phyloP scores from a whole-genome alignment of 805 yeast species.

The Spathaspora arborariae region DNA sequence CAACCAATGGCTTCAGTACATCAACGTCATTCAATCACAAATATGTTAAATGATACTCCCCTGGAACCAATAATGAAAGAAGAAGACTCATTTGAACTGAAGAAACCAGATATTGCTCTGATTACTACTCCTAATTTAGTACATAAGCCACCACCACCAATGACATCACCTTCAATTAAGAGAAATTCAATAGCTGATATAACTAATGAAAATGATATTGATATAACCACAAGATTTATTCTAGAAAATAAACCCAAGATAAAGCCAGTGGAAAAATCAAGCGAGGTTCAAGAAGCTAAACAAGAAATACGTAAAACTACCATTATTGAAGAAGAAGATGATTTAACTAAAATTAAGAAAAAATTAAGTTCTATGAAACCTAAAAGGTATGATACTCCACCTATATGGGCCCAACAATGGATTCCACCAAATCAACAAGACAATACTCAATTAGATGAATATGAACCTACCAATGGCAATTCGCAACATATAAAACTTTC shows the following conservation, averaged over 20 bases:
- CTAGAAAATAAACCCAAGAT: constrained; percentile 30
- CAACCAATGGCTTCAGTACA: constrained; percentile 10
- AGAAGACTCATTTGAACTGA: not conserved
- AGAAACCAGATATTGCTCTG: not conserved
- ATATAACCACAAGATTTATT: constrained; percentile 33
- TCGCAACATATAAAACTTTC: constrained; percentile 12
- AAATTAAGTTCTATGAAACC: constrained; percentile 44
- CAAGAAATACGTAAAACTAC: constrained; percentile 10
- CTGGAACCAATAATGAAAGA: constrained; percentile 2
- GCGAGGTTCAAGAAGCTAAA: not conserved
- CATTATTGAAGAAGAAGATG: constrained; percentile 19
- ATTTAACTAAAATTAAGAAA: constrained; percentile 22
- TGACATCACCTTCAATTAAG: constrained; percentile 5
- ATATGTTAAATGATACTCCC: constrained; percentile 22
- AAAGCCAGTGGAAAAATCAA: constrained; percentile 1
- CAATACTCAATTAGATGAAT: not conserved
- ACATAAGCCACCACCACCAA: constrained; percentile 1
- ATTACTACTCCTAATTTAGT: not conserved
- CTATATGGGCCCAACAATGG: constrained; percentile 84
- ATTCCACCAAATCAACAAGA: constrained; percentile 30
- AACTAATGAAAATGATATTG: constrained; percentile 46
- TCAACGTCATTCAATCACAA: constrained; percentile 28
- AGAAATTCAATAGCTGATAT: constrained; percentile 19
- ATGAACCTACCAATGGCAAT: not conserved
- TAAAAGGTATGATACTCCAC: constrained; percentile 57